These are phyloP conservation scores for Podospora comata DNA, from an alignment of 495 filamentous ascomycete genomes.

Conservation along the genomic window DNA sequence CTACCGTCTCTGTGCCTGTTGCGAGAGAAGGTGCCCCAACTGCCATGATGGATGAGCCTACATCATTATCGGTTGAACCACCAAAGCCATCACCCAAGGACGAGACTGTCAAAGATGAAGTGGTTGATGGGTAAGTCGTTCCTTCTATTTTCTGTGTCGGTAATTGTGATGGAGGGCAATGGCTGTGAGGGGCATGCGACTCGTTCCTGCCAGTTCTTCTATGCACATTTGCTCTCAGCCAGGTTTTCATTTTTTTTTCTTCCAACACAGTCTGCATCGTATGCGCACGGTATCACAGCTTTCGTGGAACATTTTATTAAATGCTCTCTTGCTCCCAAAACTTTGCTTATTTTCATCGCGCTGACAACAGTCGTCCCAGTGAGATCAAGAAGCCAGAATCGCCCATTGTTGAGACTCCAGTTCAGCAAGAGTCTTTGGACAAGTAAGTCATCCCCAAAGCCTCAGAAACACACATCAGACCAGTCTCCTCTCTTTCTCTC, in stretches of 20 bases:
- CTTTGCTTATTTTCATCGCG: background rate
- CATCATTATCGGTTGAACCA: background rate
- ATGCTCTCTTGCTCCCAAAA: background rate
- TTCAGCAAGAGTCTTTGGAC: background rate
- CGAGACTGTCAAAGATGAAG: background rate
- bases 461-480: background rate
- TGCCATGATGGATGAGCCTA: background rate
- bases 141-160: background rate
- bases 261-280: background rate
- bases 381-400: background rate
- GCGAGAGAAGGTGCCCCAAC: background rate
- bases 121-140: background rate
- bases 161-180: background rate
- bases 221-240: background rate
- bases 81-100: background rate
- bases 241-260: background rate
- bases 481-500: background rate
- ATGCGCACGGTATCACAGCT: background rate
- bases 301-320: background rate
- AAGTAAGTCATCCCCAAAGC: conserved; percentile 2
- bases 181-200: background rate
- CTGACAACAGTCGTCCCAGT: background rate
- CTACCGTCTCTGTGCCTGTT: background rate
- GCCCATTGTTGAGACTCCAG: background rate
- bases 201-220: background rate